Base-by-base conservation (phyloP, 768 basidiomycete genomes). In the Phanerochaete sordida region DNA sequence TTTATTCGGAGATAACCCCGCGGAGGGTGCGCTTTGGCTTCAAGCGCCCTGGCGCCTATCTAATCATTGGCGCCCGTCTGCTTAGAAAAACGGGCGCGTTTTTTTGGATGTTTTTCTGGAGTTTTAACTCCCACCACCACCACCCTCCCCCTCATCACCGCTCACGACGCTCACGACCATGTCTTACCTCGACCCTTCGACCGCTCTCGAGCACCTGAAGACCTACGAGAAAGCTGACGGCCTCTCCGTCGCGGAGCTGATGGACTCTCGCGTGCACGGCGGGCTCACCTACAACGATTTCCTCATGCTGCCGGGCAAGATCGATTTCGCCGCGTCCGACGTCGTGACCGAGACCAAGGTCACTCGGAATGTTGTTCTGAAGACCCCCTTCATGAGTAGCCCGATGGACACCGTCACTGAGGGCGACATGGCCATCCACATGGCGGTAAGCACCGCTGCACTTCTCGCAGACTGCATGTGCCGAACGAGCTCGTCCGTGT, bases 351-450 rank as follows among this genome's bases (percentile, higher is more conserved):
- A 98, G 77, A 90, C 85, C 68, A 84, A 81, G 57, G 86, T 99
- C 60, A 97, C 96, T 24, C 87, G 90, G 58, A 97, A 97, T 66
- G 91, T 98, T 67, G 76, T 79, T 45, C 81, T 99, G 67, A 98
- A 94, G 77, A 95, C 95, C 0, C 97, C 96, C 0, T 96, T 99
- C 77, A 80, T 98, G 79, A 96, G 93, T 73, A 95, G 93, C 54
- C 96, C 97, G 16, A 99, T 99, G 97, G 97, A 99, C 78, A 99
- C 97, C 47, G 97, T 98, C 66, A 98, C 97, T 1, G 97, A 98
- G 75, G 85, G 83, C 56, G 86, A 92, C 61, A 96, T 95, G 92
- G 93, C 93, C 30, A 93, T 96, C 70, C 79, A 88, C 52, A 86
- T 96, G 82, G 93, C 94, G 74, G 92, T 95, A 73, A 77, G 89